Base-by-base conservation (phyloP, 768 basidiomycete genomes). In the Royoungia palumana region DNA sequence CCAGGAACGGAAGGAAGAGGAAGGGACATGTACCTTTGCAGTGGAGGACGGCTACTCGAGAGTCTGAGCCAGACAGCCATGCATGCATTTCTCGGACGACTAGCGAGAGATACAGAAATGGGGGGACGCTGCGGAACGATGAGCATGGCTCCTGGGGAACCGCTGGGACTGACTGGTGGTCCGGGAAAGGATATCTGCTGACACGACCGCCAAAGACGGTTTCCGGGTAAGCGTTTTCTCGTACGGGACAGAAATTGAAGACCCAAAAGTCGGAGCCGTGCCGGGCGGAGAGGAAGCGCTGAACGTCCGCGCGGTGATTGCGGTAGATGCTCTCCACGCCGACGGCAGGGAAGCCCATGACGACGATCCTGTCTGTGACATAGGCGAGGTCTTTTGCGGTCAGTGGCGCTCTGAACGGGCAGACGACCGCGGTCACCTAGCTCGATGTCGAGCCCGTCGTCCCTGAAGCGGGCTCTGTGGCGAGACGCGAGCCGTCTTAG, bases 181-280 rank as follows among this genome's bases (percentile, higher is more conserved):
- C 92, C 19, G 92, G 92, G 62, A 90, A 93, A 0, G 92, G 92
- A 60, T 87, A 93, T 44, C 91, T 72, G 57, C 86, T 89, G 16
- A 92, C 86, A 35, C 88, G 73, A 8, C 83, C 82, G 12, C 78
- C 77, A 61, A 94, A 94, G 32, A 83, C 69, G 39, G 70, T 68
- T 3, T 83, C 70, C 4, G 82, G 78, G 65, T 95, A 95, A 6
- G 82, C 77, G 62, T 94, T 94, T 66, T 94, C 92, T 53, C 72
- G 75, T 8, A 84, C 58, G 0, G 91, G 90, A 55, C 91, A 94
- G 50, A 94, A 82, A 65, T 95, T 94, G 75, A 89, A 93, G 10
- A 94, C 80, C 84, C 89, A 88, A 63, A 81, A 94, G 59, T 89
- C 82, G 58, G 82, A 75, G 5, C 80, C 80, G 59, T 93, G 89